Evolutionary conservation across 192 early-diverging fungal species (phyloP), one percentile per base, ranked within the genome.

Genomic region (Coemansia interrupta): DNA sequence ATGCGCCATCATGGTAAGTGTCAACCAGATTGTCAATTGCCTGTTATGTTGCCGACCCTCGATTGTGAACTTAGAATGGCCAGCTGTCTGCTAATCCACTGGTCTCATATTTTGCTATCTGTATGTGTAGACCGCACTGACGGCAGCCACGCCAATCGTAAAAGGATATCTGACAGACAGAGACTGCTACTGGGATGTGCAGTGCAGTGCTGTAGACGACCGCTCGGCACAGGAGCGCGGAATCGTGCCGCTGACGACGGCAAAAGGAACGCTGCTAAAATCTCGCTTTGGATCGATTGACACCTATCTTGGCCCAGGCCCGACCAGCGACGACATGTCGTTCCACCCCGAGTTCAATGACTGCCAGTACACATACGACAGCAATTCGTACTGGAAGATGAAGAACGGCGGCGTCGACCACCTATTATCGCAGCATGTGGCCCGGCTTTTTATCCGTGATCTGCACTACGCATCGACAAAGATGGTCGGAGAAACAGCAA

Each of bases 151-250:
- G 14, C 96, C 96, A 13, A 91, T 95, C 29, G 95, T 88, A 59
- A 83, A 90, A 17, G 96, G 96, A n/a, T 89, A 92, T 70, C 65
- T 99, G 61, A 85, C 90, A 7, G 92, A 95, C 72, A 90, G 95
- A 0, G 96, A 99, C 70, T 90, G 91, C 76, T 85, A 95, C 74
- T 99, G 96, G 96, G 91, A 97, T 65, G 92, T 96, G 22, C 97
- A 95, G 70, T 86, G 92, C 54, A 84, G 83, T 28, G 83, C 84
- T 39, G 94, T 96, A 5, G 96, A 99, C 66, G 94, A 97, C 71
- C 84, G 96, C 49, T 94, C 93, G 9, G 73, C 77, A 13, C 89
- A 94, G 61, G 96, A 99, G 72, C 90, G 93, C 15, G 93, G 92
- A 8, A 58, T 80, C 13, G 70, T 89, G 84, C 91, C 92, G 29